Base-by-base conservation (phyloP, 768 basidiomycete genomes). In the Hydnomerulius pinastri region DNA sequence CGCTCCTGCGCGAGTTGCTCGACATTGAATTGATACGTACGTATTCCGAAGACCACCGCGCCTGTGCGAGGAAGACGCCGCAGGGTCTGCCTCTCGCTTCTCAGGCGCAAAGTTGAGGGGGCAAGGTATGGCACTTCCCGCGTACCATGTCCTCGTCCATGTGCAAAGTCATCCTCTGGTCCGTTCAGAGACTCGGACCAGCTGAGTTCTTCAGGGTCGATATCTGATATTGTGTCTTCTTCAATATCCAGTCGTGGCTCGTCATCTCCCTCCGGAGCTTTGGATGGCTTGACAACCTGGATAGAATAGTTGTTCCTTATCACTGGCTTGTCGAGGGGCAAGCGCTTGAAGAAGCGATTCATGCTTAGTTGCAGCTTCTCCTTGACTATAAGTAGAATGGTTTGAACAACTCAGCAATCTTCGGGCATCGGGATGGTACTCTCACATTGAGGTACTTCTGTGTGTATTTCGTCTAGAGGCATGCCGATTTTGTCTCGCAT, bases 401-500 rank as follows among this genome's bases (percentile, higher is more conserved):
- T 45, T 65, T 53, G 29, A 27, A 36, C 41, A 18, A 4, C 29
- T 15, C 15, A 23, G 18, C 17, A 1, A 21, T 1, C 27, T 10
- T 21, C 21, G 36, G 20, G 21, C 7, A 3, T 4, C 25, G 40
- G 51, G 25, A 20, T 21, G 48, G 23, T 4, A n/a, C 1, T 52
- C 83, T 64, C 66, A 86, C 87, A 90, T 65, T 80, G 81, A 20
- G 89, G 87, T 15, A 92, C 89, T 48, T 83, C 69, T 17, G 90
- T 88, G 32, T 91, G 89, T 44, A 91, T 89, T 50, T 88, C 81
- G 36, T 88, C 85, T 33, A 91, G 70, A 12, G 81, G 76, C 60
- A 85, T 71, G 9, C 89, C 90, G 45, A 88, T 80, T 71, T 92
- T 91, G 68, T 90, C 89, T 52, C 78, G 65, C 70, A 91, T 75